Conservation (phyloP, 805 yeast species). For the Lipomyces lipofer region DNA sequence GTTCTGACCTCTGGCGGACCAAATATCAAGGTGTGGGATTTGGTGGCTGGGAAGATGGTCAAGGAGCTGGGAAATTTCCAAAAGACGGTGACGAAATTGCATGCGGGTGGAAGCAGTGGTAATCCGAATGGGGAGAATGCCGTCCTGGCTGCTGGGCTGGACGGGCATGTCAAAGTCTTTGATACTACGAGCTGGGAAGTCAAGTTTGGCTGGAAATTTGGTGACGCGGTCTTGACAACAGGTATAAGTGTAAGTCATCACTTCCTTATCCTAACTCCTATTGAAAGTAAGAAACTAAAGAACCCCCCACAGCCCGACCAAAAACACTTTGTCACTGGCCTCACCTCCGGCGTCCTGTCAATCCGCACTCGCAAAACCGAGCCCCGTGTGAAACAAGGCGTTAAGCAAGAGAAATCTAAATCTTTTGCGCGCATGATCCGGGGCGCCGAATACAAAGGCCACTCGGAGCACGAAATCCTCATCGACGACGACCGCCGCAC, state of each 20-base stretch:
- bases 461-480: constrained; percentile 60
- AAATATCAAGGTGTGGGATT: constrained; percentile 85
- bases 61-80: constrained; percentile 82
- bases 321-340: constrained; percentile 90
- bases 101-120: constrained; percentile 22
- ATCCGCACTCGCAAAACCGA: constrained; percentile 83
- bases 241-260: constrained; percentile 45
- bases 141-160: constrained; percentile 90
- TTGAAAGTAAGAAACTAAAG: background rate
- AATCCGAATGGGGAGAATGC: constrained; percentile 52
- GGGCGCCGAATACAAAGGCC: constrained; percentile 90
- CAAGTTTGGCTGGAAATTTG: constrained; percentile 96
- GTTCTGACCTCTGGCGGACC: constrained; percentile 84
- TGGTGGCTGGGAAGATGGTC: constrained; percentile 70
- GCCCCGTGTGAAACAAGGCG: constrained; percentile 55
- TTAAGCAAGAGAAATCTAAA: constrained; percentile 49
- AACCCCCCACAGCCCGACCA: constrained; percentile 72
- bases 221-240: constrained; percentile 86
- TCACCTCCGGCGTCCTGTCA: constrained; percentile 83
- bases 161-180: constrained; percentile 95
- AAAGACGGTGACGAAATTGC: constrained; percentile 62
- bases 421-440: constrained; percentile 77
- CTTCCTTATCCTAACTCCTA: background rate
- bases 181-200: constrained; percentile 78
- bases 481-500: constrained; percentile 49